Evolutionary conservation across 306 rosid species (phyloP), one percentile per base, ranked within the genome.

Genomic region (Adenanthera pavonina): DNA sequence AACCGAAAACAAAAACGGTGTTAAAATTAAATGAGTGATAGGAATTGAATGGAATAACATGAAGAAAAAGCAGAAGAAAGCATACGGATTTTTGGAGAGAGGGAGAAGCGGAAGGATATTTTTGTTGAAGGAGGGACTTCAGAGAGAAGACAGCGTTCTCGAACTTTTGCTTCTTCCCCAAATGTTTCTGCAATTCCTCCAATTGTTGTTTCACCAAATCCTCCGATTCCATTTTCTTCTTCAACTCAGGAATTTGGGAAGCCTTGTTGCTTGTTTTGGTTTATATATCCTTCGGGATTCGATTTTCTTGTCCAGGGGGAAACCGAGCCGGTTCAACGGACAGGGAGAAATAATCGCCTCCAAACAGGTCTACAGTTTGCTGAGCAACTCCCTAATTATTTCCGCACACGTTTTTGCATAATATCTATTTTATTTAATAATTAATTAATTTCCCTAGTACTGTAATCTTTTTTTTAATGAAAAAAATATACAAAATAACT

Each of bases 81-180:
- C 83, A n/a, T 54, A 93, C 97, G 70, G 83, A 87, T 88, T 89
- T 86, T 53, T 90, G 94, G 16, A 95, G 88, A 20, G 92, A 66
- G 0, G 88, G 92, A 15, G 98, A 91, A 70, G 97, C 92, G n/a
- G 92, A 84, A 25, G 88, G 80, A 48, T 87, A 95, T 12, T 80
- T 54, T 20, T 74, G 77, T 44, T 75, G 90, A 49, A 93, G 90
- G 53, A 95, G 88, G 47, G 91, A 89, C 67, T 81, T 78, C 41
- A 93, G 88, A 75, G 89, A 52, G 64, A 88, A 82, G 78, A 95
- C 89, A 59, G 96, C 92, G n/a, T 84, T 77, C 74, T 92, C 97
- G 78, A 94, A 94, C 16, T 86, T 86, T 1, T 40, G 95, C 89
- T 92, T 94, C 90, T 89, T 94, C 68, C 91, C 91, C 43, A 94